phyloP scores from a whole-genome alignment of 129 eudicot species.

The Centrapalus pauciflorus region DNA sequence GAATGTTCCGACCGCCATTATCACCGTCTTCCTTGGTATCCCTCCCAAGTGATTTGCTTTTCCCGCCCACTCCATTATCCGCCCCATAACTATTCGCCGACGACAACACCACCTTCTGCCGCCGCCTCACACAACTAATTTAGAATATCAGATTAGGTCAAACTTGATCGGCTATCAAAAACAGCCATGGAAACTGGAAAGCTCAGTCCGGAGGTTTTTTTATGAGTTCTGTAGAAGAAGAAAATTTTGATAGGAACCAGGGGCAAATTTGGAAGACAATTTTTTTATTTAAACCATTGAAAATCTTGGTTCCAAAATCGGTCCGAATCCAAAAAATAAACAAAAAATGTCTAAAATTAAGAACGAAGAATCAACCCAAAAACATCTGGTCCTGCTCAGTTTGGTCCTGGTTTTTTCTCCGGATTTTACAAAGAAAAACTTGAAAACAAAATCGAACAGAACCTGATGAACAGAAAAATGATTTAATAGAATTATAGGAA shows the following conservation, averaged over 20 bases:
- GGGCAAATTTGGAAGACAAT: too few relatives aligned
- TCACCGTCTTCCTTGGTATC: conserved; percentile 56
- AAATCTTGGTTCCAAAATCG: too few relatives aligned
- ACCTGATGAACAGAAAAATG: too few relatives aligned
- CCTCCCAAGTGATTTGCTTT: conserved; percentile 65
- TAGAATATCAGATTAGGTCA: neutral
- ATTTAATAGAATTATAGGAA: too few relatives aligned
- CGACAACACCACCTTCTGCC: neutral
- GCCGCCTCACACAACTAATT: neutral
- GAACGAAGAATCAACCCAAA: too few relatives aligned
- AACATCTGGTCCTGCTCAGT: too few relatives aligned
- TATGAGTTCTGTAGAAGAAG: neutral
- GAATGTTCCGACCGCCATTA: conserved; percentile 62
- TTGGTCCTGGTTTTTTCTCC: too few relatives aligned
- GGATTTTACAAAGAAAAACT: too few relatives aligned
- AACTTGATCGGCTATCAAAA: neutral
- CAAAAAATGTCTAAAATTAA: too few relatives aligned
- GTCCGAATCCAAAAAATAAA: too few relatives aligned
- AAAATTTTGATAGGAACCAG: neutral
- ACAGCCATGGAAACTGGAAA: neutral
- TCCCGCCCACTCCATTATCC: conserved; percentile 86
- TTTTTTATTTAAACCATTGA: too few relatives aligned
- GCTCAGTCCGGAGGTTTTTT: neutral
- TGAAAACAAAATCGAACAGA: too few relatives aligned
- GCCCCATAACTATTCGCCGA: conserved; percentile 2